These are phyloP conservation scores for Cylindrotheca closterium DNA, from an alignment of 108 stramenopile genomes.

Conservation along the genomic window DNA sequence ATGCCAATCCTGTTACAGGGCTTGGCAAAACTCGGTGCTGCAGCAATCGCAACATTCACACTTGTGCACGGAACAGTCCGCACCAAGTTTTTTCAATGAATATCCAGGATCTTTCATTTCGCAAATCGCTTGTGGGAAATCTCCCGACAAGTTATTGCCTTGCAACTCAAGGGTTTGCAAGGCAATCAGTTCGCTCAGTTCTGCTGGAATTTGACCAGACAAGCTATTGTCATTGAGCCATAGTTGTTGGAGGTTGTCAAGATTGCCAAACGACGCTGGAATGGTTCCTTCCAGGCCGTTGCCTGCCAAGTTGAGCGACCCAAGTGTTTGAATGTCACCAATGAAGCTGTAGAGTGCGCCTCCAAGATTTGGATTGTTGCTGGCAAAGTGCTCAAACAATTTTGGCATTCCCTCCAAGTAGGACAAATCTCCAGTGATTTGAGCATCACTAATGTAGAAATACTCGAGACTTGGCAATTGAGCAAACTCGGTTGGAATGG, in stretches of 20 bases:
- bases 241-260: slow-evolving; percentile 13
- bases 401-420: slow-evolving; percentile 29
- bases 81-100: neutral
- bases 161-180: slow-evolving; percentile 34
- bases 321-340: slow-evolving; percentile 25
- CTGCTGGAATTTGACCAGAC: slow-evolving; percentile 16
- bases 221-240: slow-evolving; percentile 28
- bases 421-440: slow-evolving; percentile 32
- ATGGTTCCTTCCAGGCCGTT: slow-evolving; percentile 14
- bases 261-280: slow-evolving; percentile 6
- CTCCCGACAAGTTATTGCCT: slow-evolving; percentile 41
- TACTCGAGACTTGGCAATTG: slow-evolving; percentile 26
- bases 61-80: neutral
- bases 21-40: neutral
- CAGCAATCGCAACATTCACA: neutral
- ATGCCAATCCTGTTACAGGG: neutral
- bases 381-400: slow-evolving; percentile 20
- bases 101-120: slow-evolving; percentile 2
- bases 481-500: slow-evolving; percentile 31
- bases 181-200: slow-evolving; percentile 4
- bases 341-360: slow-evolving; percentile 38
- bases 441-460: slow-evolving; percentile 32
- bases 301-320: slow-evolving; percentile 19
- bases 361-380: slow-evolving; percentile 1
- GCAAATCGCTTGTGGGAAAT: slow-evolving; percentile 8